Conservation (phyloP, 2,329 filamentous ascomycete genomes). For the Cytospora paraplurivora region DNA sequence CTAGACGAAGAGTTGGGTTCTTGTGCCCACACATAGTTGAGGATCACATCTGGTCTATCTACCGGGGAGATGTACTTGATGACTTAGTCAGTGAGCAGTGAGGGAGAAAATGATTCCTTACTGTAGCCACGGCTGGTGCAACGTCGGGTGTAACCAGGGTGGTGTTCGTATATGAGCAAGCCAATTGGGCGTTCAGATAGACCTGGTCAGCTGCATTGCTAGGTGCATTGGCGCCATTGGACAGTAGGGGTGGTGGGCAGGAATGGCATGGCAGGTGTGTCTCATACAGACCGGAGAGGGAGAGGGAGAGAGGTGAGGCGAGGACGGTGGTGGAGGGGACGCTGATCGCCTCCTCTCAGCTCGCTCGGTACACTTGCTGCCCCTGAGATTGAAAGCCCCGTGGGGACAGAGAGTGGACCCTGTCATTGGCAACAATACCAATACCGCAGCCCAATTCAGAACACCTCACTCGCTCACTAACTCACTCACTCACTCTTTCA, state of each 20-base stretch:
- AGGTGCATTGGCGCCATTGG: neutral
- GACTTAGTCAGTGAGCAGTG: neutral
- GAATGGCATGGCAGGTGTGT: neutral
- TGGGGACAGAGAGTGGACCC: neutral
- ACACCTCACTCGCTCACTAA: neutral
- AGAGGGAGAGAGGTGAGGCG: neutral
- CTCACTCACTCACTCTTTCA: neutral
- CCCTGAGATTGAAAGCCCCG: neutral
- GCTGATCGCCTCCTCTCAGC: constrained; percentile 6
- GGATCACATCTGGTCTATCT: neutral
- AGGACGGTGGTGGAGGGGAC: constrained; percentile 6
- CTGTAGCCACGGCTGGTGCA: neutral
- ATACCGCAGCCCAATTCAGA: neutral
- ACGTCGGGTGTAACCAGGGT: neutral
- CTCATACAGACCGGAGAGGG: neutral
- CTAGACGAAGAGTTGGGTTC: constrained; percentile 19
- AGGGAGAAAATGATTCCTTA: neutral
- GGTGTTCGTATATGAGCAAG: neutral
- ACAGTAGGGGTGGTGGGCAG: neutral
- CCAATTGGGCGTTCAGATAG: neutral
- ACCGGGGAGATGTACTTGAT: neutral
- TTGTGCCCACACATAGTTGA: neutral
- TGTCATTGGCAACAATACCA: constrained; percentile 3
- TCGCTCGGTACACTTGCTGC: neutral
- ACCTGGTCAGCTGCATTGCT: neutral